These are phyloP conservation scores for Triglochin maritima DNA, from an alignment of 106 monocot genomes.

Conservation along the genomic window DNA sequence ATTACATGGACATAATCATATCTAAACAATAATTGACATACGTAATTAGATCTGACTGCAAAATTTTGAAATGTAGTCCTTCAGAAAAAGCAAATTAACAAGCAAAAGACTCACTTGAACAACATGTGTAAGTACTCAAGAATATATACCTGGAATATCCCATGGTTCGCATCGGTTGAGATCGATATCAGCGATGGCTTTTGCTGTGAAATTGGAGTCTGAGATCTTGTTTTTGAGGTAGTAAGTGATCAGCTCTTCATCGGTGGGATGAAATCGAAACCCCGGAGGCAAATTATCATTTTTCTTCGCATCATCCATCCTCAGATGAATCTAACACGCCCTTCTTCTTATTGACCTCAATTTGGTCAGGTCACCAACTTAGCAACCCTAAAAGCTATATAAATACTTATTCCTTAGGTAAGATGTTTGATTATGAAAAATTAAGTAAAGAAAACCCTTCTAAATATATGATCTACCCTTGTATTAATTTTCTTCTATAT, in stretches of 20 bases:
- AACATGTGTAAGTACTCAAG: neutral
- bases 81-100: too few relatives aligned
- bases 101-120: too few relatives aligned
- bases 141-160: constrained; percentile 63
- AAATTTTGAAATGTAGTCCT: too few relatives aligned
- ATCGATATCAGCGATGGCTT: constrained; percentile 59
- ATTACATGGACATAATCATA: too few relatives aligned
- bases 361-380: neutral
- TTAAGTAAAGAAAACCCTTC: too few relatives aligned
- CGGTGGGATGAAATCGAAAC: constrained; percentile 70
- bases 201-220: constrained; percentile 31
- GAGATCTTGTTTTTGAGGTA: constrained; percentile 46
- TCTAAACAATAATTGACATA: too few relatives aligned
- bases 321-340: neutral
- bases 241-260: constrained; percentile 65
- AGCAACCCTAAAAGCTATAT: too few relatives aligned
- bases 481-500: too few relatives aligned
- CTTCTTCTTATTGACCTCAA: neutral
- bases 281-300: constrained; percentile 48
- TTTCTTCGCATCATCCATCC: constrained; percentile 13
- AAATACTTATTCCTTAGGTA: too few relatives aligned
- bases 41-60: too few relatives aligned
- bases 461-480: too few relatives aligned
- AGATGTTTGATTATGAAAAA: too few relatives aligned
- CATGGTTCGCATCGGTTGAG: constrained; percentile 77